These are phyloP conservation scores for Pseudofabraea citricarpa DNA, from an alignment of 2,329 filamentous ascomycete genomes.

Conservation along the genomic window DNA sequence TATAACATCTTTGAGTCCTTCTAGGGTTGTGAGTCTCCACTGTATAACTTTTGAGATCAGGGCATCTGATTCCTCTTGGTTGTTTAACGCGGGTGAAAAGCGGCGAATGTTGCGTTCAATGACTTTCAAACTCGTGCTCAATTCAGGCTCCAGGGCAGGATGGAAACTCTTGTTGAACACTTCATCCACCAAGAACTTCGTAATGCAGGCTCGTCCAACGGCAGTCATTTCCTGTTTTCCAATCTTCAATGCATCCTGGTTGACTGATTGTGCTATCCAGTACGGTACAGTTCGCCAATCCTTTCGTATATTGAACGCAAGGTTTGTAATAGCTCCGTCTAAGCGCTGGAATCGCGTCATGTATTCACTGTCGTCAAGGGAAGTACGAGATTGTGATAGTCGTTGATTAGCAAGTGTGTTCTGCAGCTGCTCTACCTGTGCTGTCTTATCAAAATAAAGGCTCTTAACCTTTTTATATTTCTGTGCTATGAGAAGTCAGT, in stretches of 20 bases:
- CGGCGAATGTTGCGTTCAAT: conserved; percentile 85
- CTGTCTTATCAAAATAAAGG: conserved; percentile 89
- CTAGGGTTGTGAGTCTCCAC: conserved; percentile 90
- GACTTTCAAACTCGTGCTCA: conserved; percentile 76
- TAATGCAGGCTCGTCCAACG: conserved; percentile 83
- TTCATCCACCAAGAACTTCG: conserved; percentile 84
- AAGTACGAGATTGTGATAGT: conserved; percentile 88
- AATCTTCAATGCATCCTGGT: conserved; percentile 76
- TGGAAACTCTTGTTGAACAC: conserved; percentile 93
- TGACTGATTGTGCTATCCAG: conserved; percentile 78
- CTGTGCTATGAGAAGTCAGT: conserved; percentile 51
- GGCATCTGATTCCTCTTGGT: conserved; percentile 84
- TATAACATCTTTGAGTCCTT: conserved; percentile 74
- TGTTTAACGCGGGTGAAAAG: conserved; percentile 67
- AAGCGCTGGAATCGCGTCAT: conserved; percentile 81
- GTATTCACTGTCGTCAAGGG: conserved; percentile 94
- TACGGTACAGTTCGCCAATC: conserved; percentile 79
- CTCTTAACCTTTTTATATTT: conserved; percentile 99
- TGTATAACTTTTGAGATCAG: conserved; percentile 81
- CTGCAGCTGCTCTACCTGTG: conserved; percentile 89
- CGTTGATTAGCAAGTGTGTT: conserved; percentile 97
- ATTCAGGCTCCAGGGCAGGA: conserved; percentile 70
- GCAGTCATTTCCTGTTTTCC: conserved; percentile 98
- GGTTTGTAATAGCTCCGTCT: conserved; percentile 89
- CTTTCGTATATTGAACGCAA: conserved; percentile 94